These are phyloP conservation scores for Capronia coronata DNA, from an alignment of 2,329 filamentous ascomycete species.

Conservation along the genomic window DNA sequence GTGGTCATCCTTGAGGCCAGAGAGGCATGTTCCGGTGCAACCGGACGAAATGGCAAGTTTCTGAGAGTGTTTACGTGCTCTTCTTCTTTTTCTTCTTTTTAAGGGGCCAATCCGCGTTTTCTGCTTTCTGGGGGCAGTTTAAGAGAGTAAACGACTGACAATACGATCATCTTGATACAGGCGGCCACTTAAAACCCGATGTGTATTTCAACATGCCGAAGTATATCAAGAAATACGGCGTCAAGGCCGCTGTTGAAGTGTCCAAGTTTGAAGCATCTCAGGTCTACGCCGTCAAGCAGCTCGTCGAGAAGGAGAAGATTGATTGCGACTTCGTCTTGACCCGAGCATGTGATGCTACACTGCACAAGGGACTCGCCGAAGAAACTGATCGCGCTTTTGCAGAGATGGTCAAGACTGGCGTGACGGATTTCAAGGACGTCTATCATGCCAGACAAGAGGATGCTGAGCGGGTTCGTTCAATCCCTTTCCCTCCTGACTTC, in stretches of 20 bases:
- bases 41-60: slow-evolving; percentile 38
- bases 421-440: slow-evolving; percentile 30
- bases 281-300: slow-evolving; percentile 33
- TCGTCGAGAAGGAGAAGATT: slow-evolving; percentile 37
- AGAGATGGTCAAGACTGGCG: slow-evolving; percentile 26
- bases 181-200: slow-evolving; percentile 40
- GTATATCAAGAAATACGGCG: slow-evolving; percentile 32
- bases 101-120: too few relatives aligned
- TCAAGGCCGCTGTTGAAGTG: slow-evolving; percentile 35
- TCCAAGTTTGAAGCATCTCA: slow-evolving; percentile 38
- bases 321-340: slow-evolving; percentile 40
- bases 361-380: slow-evolving; percentile 30
- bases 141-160: too few relatives aligned
- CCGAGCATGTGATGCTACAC: slow-evolving; percentile 35
- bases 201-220: slow-evolving; percentile 35
- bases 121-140: too few relatives aligned
- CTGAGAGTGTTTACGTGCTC: background rate
- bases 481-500: too few relatives aligned
- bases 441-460: slow-evolving; percentile 29
- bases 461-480: slow-evolving; percentile 3
- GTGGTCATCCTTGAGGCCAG: slow-evolving; percentile 38
- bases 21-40: slow-evolving; percentile 40
- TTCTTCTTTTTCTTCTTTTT: too few relatives aligned
- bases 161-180: too few relatives aligned
- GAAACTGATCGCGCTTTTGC: slow-evolving; percentile 32